A percentile compares a stretch with the other conserved stretches of the same genome.
phyloP scores from a whole-genome alignment of 441 rosid species.

The Corymbia citriodora region DNA sequence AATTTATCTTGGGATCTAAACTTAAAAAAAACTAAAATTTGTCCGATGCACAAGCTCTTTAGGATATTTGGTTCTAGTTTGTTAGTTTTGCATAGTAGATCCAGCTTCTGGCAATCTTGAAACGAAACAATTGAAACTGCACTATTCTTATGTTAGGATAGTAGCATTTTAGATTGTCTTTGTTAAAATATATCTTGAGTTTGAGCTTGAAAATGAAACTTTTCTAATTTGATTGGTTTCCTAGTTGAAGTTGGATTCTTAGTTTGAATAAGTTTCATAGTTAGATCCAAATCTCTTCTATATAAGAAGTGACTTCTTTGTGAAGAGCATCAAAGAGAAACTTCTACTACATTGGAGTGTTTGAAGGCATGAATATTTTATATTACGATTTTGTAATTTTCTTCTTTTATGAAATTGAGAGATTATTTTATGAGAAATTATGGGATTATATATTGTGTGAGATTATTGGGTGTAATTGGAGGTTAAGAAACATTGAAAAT shows the following conservation, averaged over 20 bases:
- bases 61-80: background rate
- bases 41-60: background rate
- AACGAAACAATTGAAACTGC: background rate
- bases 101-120: background rate
- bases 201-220: background rate
- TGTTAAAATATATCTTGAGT: background rate
- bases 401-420: background rate
- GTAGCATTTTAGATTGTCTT: background rate
- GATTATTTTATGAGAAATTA: too few species aligned
- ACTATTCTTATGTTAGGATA: background rate
- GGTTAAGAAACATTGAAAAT: background rate
- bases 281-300: background rate
- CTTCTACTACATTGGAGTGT: background rate
- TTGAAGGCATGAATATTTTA: background rate
- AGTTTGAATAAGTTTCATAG: background rate
- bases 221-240: background rate
- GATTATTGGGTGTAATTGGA: background rate
- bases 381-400: too few species aligned
- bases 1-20: background rate
- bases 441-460: background rate
- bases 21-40: background rate
- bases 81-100: background rate
- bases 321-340: background rate
- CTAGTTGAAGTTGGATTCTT: background rate
- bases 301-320: background rate